These are phyloP conservation scores for Cutaneotrichosporon sp. DNA, from an alignment of 1,284 basidiomycete species.

Conservation along the genomic window DNA sequence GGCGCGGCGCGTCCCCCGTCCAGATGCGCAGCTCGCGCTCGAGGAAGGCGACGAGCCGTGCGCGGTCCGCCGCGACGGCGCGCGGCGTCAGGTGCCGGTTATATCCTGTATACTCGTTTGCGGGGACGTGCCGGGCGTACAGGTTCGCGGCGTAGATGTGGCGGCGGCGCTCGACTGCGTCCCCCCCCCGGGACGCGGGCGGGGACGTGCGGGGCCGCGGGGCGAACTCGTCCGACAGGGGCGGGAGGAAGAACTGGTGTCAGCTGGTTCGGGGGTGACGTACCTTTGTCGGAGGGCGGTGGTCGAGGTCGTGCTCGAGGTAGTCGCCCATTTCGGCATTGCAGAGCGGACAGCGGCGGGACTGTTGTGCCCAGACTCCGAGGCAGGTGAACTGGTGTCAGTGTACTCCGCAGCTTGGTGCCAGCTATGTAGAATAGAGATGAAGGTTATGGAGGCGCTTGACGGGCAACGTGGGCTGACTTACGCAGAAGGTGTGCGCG, in stretches of 20 bases:
- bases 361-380: slow-evolving; percentile 70
- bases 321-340: slow-evolving; percentile 66
- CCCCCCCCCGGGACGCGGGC: too few species aligned
- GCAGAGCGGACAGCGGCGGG: slow-evolving; percentile 66
- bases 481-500: slow-evolving; percentile 67
- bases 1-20: slow-evolving; percentile 70
- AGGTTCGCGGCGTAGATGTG: slow-evolving; percentile 68
- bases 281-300: slow-evolving; percentile 41
- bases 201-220: neutral
- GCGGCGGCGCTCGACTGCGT: slow-evolving; percentile 53
- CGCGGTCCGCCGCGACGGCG: slow-evolving; percentile 46
- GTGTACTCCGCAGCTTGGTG: neutral
- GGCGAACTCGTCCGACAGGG: slow-evolving; percentile 49
- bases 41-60: slow-evolving; percentile 69
- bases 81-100: slow-evolving; percentile 72
- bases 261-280: neutral
- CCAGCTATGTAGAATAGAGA: neutral
- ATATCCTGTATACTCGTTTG: slow-evolving; percentile 73
- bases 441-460: too few species aligned
- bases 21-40: slow-evolving; percentile 77
- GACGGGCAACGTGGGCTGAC: slow-evolving; percentile 20
- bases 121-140: slow-evolving; percentile 84
- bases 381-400: slow-evolving; percentile 68
- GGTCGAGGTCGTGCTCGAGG: slow-evolving; percentile 63
- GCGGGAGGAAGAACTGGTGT: slow-evolving; percentile 62